These are phyloP conservation scores for Talaromyces sp. DNA, from an alignment of 2,329 filamentous ascomycete genomes.

Conservation along the genomic window DNA sequence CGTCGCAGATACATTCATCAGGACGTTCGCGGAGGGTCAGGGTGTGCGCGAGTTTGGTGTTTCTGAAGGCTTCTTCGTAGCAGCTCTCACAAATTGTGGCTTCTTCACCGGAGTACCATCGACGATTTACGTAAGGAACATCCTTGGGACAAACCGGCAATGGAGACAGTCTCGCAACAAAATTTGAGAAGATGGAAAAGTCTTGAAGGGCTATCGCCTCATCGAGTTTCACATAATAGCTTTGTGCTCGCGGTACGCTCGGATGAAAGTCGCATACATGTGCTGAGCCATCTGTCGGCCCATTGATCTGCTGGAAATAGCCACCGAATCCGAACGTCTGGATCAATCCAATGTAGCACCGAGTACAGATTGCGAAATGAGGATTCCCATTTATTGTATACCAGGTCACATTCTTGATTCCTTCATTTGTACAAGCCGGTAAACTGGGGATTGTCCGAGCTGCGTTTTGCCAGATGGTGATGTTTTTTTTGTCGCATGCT, in stretches of 20 bases:
- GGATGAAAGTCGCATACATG: slow-evolving; percentile 10
- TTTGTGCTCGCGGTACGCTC: not conserved
- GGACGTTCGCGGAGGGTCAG: slow-evolving; percentile 1
- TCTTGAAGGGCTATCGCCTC: slow-evolving; percentile 3
- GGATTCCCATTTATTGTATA: slow-evolving; percentile 10
- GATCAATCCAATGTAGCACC: slow-evolving; percentile 9
- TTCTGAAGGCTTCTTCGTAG: slow-evolving; percentile 14
- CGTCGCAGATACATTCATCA: slow-evolving; percentile 11
- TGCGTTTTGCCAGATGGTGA: slow-evolving; percentile 12
- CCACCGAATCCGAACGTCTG: not conserved
- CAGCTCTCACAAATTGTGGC: slow-evolving; percentile 16
- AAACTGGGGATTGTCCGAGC: not conserved
- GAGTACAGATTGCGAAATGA: slow-evolving; percentile 6
- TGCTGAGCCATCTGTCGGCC: slow-evolving; percentile 4
- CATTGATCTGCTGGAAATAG: slow-evolving; percentile 7
- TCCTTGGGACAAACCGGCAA: slow-evolving; percentile 7
- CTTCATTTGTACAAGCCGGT: slow-evolving; percentile 5
- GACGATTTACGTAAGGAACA: not conserved
- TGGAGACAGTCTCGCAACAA: not conserved
- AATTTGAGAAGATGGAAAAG: slow-evolving; percentile 13
- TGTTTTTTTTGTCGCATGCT: slow-evolving; percentile 9
- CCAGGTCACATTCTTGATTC: slow-evolving; percentile 12
- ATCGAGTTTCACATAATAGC: slow-evolving; percentile 10
- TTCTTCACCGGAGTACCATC: slow-evolving; percentile 13
- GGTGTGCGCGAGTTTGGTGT: not conserved